Evolutionary conservation across 768 basidiomycete species (phyloP).

Genomic region (Podaxis rugospora): DNA sequence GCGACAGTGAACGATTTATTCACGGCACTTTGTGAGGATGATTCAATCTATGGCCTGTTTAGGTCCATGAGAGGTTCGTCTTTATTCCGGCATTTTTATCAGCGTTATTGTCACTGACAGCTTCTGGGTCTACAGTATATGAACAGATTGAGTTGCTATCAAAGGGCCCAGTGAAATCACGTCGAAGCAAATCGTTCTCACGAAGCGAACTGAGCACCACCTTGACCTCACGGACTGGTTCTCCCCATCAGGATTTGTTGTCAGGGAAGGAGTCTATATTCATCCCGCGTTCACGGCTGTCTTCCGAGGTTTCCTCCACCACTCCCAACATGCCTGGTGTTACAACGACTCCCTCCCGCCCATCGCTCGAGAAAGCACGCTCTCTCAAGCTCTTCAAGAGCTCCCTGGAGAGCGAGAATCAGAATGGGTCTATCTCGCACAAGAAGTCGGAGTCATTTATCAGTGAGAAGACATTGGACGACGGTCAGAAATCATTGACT

Average conservation of each 20-base stretch:
- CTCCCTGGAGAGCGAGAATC: constrained; percentile 35
- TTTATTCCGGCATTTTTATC: constrained; percentile 24
- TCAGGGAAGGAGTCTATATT: constrained; percentile 27
- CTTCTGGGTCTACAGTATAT: constrained; percentile 49
- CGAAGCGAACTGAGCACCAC: constrained; percentile 39
- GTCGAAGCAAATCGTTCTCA: constrained; percentile 68
- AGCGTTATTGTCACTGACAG: constrained; percentile 10
- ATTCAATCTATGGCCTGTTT: constrained; percentile 79
- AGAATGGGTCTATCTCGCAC: constrained; percentile 33
- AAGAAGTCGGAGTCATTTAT: constrained; percentile 50
- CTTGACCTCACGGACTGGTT: constrained; percentile 39
- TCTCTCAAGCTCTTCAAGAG: constrained; percentile 55
- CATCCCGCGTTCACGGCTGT: constrained; percentile 31
- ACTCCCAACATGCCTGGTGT: constrained; percentile 19
- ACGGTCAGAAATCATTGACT: constrained; percentile 25
- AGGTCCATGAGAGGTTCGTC: constrained; percentile 76
- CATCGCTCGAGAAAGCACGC: constrained; percentile 63
- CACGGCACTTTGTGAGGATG: constrained; percentile 86
- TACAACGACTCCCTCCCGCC: constrained; percentile 33
- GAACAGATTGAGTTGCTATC: constrained; percentile 72
- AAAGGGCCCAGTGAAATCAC: constrained; percentile 43
- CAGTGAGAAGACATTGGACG: constrained; percentile 44
- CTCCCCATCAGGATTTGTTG: constrained; percentile 39
- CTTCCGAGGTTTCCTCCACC: constrained; percentile 32
- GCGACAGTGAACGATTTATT: constrained; percentile 83